Evolutionary conservation across 441 rosid species (phyloP).

Genomic region (Populus tomentosa): DNA sequence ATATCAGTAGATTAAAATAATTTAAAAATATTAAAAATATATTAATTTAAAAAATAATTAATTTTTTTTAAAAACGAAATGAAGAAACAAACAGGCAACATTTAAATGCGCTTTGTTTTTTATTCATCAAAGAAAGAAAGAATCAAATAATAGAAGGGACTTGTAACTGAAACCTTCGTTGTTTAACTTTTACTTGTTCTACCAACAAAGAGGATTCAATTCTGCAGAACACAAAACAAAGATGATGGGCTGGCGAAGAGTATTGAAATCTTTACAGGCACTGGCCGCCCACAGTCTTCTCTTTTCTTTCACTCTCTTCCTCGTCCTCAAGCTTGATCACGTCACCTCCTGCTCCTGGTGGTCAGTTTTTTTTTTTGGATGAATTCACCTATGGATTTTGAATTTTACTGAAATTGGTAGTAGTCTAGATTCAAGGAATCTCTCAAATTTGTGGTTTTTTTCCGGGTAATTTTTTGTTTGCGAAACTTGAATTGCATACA

Average conservation of each 20-base stretch:
- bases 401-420: not conserved
- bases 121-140: slow-evolving; percentile 1
- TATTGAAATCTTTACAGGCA: slow-evolving; percentile 83
- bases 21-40: too few relatives aligned
- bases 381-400: not conserved
- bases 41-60: too few relatives aligned
- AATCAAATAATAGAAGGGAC: not conserved
- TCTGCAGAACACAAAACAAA: not conserved
- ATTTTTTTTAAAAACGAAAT: too few relatives aligned
- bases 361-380: slow-evolving; percentile 35
- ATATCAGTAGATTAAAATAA: too few relatives aligned
- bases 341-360: slow-evolving; percentile 71
- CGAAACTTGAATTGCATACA: not conserved
- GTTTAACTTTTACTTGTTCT: not conserved
- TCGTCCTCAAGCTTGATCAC: slow-evolving; percentile 71
- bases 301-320: slow-evolving; percentile 64
- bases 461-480: not conserved
- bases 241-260: slow-evolving; percentile 82
- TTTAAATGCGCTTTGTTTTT: slow-evolving; percentile 6
- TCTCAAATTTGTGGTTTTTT: not conserved
- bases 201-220: not conserved
- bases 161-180: not conserved
- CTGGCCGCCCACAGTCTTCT: slow-evolving; percentile 75
- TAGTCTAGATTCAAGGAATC: not conserved
- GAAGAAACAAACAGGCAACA: too few relatives aligned